Percentiles rank a stretch among this genome's conserved stretches.
Conservation (phyloP, 1,284 basidiomycete species). For the Ceratobasidium sp. region DNA sequence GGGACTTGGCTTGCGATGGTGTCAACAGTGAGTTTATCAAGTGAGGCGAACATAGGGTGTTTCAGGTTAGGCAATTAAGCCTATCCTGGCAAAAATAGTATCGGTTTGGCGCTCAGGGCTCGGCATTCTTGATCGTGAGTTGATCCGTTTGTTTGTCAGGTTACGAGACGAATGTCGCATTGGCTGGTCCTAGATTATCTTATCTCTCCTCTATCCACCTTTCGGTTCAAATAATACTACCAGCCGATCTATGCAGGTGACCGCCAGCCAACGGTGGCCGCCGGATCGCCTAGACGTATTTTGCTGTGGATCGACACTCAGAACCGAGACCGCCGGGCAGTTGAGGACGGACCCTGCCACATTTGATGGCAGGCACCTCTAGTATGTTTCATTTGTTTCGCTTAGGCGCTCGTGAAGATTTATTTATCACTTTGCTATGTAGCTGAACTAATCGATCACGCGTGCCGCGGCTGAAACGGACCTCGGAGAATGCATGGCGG, state of each 20-base stretch:
- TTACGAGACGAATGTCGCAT: neutral
- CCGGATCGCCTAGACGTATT: neutral
- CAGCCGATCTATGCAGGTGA: neutral
- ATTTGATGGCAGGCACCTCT: neutral
- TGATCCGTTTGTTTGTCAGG: neutral
- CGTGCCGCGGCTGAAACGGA: neutral
- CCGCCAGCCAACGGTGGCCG: neutral
- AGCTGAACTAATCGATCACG: neutral
- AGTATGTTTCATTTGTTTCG: slow-evolving; percentile 8
- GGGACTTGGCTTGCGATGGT: neutral
- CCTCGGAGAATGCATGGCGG: neutral
- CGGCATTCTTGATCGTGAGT: neutral
- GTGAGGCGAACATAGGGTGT: neutral
- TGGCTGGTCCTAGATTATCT: neutral
- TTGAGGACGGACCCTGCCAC: slow-evolving; percentile 20
- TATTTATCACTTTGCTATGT: neutral
- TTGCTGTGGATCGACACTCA: neutral
- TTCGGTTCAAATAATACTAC: neutral
- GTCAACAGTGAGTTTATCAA: neutral
- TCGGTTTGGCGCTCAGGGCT: neutral
- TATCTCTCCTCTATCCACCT: neutral
- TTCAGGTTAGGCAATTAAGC: neutral
- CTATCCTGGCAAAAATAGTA: neutral
- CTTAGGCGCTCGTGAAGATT: neutral
- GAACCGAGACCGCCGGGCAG: slow-evolving; percentile 6